phyloP scores from a whole-genome alignment of 768 basidiomycete genomes.

The Amanita jacksonii region DNA sequence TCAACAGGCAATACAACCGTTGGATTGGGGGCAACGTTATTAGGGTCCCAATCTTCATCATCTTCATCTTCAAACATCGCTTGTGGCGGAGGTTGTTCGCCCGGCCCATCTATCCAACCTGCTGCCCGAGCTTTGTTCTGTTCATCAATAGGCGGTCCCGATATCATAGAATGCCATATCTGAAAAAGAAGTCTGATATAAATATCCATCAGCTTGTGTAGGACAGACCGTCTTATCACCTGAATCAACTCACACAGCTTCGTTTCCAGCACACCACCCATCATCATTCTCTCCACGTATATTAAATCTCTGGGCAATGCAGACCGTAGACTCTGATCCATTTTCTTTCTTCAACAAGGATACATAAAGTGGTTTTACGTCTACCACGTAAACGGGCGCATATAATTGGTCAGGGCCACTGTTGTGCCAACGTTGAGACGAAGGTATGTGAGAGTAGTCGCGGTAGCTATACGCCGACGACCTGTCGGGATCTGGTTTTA shows the following conservation, averaged over 20 bases:
- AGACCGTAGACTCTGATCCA: conserved; percentile 14
- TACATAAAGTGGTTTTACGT: conserved; percentile 27
- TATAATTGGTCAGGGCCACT: conserved; percentile 7
- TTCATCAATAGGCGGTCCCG: conserved; percentile 36
- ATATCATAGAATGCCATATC: conserved; percentile 38
- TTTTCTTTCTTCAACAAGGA: conserved; percentile 27
- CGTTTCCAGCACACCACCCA: conserved; percentile 41
- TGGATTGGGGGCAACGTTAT: conserved; percentile 13
- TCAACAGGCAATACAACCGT: not conserved
- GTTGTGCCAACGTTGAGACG: not conserved
- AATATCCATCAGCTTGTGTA: no score
- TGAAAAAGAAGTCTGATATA: conserved; percentile 27
- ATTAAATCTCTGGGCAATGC: conserved; percentile 24
- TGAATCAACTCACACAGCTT: conserved; percentile 32
- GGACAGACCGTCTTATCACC: not conserved
- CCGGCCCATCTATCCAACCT: not conserved
- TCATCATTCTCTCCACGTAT: conserved; percentile 19
- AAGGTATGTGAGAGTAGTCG: not conserved
- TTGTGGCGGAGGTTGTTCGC: not conserved
- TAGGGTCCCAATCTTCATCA: conserved; percentile 24
- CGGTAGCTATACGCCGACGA: not conserved
- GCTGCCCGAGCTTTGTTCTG: conserved; percentile 20
- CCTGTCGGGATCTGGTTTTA: conserved; percentile 5
- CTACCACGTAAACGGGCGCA: conserved; percentile 30
- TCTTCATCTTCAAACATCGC: conserved; percentile 16